Evolutionary conservation across 768 basidiomycete species (phyloP), one percentile per base, ranked within the genome.

Genomic region (Saitozyma sp.): DNA sequence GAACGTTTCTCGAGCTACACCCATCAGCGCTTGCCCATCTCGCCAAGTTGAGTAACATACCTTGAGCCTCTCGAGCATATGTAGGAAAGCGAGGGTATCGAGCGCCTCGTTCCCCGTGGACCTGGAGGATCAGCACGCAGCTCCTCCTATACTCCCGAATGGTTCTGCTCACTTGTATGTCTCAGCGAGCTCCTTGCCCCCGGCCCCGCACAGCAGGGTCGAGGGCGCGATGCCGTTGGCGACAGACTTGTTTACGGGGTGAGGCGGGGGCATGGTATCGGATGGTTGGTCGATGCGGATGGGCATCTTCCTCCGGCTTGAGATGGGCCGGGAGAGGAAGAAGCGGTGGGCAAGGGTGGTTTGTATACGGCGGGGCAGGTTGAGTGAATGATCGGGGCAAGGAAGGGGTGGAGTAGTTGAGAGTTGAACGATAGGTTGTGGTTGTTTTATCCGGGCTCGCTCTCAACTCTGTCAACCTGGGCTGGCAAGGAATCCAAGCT

Each of bases 1-100:
- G 93, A 96, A 9, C 95, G 85, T 78, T 93, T 95, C 75, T 97
- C 92, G 0, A 90, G 94, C 92, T 96, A n/a, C 43, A 38, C 46
- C 38, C 14, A 11, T 57, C 19, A 59, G 45, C 60, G 53, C 19
- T 56, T 50, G 13, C 14, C 9, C 17, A 40, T n/a, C n/a, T 20
- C 41, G 8, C 43, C 20, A 45, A 9, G 9, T 9, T 40, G 40
- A 10, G 10, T 29, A 17, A 64, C 64, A 41, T n/a, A 91, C 93
- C 86, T 98, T 97, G 41, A 98, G 81, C 67, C 86, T 83, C 78
- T 95, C 92, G 0, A 98, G 79, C 14, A 95, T 81, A 71, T 98
- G 95, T 58, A 97, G 87, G 75, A 95, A 96, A 0, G 89, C 92
- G 11, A 98, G 85, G 57, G 86, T 85, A 75, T 96, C 93, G 4